Evolutionary conservation across 2,329 filamentous ascomycete genomes (phyloP), one percentile per base, ranked within the genome.

Genomic region (Fusarium sp.): DNA sequence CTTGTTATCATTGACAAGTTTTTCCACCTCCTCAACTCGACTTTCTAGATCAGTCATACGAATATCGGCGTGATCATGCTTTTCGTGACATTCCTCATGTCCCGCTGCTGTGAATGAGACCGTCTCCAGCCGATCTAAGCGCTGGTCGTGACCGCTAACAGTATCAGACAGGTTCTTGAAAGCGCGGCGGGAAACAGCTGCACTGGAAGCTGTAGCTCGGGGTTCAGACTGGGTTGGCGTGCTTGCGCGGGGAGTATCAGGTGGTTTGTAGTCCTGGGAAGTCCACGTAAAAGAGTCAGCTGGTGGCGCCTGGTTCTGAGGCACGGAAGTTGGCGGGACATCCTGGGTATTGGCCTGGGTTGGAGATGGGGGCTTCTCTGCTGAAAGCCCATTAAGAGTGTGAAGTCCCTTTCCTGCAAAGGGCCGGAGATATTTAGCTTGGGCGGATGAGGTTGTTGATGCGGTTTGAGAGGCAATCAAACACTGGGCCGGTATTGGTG

Each of bases 41-140:
- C 86, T 86, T 79, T 94, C 92, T 11, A 94, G 83, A 41, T 94
- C 92, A 3, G 89, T 87, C 12, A 94, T 84, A 27, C 92, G 88
- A 13, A 90, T 85, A 71, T 94, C 93, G 47, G 89, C 79, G 52
- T 89, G 82, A 38, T 94, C 92, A 74, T 93, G 87, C 59, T 87
- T 89, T 25, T 93, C 91, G 22, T 90, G 84, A 53, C 93, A 88
- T 41, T 93, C 91, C 27, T 94, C 92, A 52, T 92, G 87, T n/a
- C 87, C 86, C 22, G 86, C 85, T 46, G 88, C 86, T 29, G 89
- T 89, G 75, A 94, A 93, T 0, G 92, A 94, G 3, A 88, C 84
- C 55, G 87, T 93, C 80, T 95, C 93, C 10, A 95, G 84, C 61
- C 85, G 83, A 53, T 93, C 91, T 17, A 95, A 80, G 4, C 93